Base-by-base conservation (phyloP, 805 yeast species). In the Phaffomyces thermotolerans region DNA sequence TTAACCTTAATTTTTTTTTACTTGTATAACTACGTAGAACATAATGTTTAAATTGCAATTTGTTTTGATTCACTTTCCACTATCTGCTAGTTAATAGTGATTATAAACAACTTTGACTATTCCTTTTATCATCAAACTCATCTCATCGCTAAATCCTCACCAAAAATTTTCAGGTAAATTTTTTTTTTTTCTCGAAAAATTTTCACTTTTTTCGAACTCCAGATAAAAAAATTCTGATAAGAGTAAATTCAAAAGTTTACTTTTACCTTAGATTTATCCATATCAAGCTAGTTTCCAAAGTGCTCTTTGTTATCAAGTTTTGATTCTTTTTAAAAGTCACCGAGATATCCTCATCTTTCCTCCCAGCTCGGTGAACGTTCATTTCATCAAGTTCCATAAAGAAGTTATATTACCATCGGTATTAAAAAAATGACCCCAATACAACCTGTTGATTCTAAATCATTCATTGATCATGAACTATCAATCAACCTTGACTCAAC, bases 401-500 rank as follows among this genome's bases (percentile, higher is more conserved):
- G 29, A 27, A 27, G 29, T 27, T 27, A 27, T 27, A 27, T 9
- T 10, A 4, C 10, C 4, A 25, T 20, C n/a, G 14, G 17, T 31
- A 8, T 3, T 6, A 31, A n/a, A 25, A 32, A 20, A 13, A 54
- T 54, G 56, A 58, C 68, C 49, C 68, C 69, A 34, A 53, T 66
- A 34, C 57, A 61, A n/a, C 52, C 60, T 42, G 65, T 60, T 25
- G 57, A 62, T 18, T 66, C 67, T 44, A 75, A 71, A 54, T 59
- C 73, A 18, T 79, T 72, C 58, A 79, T 88, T 54, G 90, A 90
- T 64, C 91, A 84, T 62, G 86, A 82, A 48, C 69, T 86, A 40
- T 82, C 95, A 8, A 81, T 79, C 37, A 74, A 76, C 47, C 69
- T 90, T 50, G 97, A 90, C 66, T 89, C 96, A 17, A 73, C 95